Conservation (phyloP, 208 protist species). For the Tetramitus jugosus region DNA sequence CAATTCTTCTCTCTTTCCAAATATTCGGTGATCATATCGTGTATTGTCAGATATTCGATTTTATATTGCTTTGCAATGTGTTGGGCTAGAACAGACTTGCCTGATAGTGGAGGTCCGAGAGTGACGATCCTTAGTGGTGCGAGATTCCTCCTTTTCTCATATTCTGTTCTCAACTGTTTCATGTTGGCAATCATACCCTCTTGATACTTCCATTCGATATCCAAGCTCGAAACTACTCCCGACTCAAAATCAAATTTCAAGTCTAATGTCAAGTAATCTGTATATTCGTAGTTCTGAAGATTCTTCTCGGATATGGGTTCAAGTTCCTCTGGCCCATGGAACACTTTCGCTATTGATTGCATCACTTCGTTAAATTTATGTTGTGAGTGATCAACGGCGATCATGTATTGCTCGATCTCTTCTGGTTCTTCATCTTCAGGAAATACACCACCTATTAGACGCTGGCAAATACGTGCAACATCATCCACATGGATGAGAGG, state of each 20-base stretch:
- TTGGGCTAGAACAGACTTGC: conserved; percentile 61
- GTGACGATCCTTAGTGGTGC: conserved; percentile 64
- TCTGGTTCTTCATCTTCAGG: conserved; percentile 14
- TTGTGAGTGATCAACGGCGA: conserved; percentile 65
- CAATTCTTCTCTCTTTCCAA: neutral
- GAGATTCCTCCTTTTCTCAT: conserved; percentile 51
- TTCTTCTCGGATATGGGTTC: conserved; percentile 48
- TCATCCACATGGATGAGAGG: conserved; percentile 81
- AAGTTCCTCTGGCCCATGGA: conserved; percentile 51
- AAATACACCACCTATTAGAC: no score
- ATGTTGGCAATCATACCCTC: conserved; percentile 61
- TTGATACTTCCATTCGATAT: conserved; percentile 68
- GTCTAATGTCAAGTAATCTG: conserved; percentile 72
- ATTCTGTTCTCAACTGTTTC: conserved; percentile 61
- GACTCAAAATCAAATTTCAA: conserved; percentile 64
- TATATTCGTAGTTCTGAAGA: conserved; percentile 59
- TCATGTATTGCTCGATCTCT: conserved; percentile 64
- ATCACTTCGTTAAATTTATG: conserved; percentile 60
- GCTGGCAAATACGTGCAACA: conserved; percentile 62
- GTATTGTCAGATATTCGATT: conserved; percentile 55
- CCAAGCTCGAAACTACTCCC: conserved; percentile 54
- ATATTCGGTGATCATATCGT: conserved; percentile 43
- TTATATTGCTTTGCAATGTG: conserved; percentile 60
- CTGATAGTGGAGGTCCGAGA: conserved; percentile 70
- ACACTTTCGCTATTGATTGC: conserved; percentile 57